A percentile compares a stretch with the other conserved stretches of the same genome.
Evolutionary conservation across 805 yeast genomes (phyloP).

Genomic region (Hanseniaspora pseudoguilliermondii): DNA sequence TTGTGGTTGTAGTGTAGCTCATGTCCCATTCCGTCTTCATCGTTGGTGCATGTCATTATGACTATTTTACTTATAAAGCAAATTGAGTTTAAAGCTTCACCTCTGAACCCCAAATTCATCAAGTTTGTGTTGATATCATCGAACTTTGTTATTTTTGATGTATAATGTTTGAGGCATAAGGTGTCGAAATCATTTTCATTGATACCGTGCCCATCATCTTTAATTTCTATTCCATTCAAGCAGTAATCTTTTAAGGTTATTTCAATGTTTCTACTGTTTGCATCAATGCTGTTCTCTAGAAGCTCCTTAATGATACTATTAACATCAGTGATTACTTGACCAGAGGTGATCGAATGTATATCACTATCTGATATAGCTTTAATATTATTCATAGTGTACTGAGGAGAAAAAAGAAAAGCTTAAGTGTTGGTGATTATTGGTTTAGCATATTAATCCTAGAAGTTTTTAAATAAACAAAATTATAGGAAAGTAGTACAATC

Average conservation of each 20-base stretch:
- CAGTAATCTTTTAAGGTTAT: slow-evolving; percentile 62
- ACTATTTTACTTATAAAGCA: slow-evolving; percentile 37
- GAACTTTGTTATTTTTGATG: slow-evolving; percentile 50
- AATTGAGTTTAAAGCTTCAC: slow-evolving; percentile 66
- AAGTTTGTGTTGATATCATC: slow-evolving; percentile 35
- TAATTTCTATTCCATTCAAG: slow-evolving; percentile 50
- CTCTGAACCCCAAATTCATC: slow-evolving; percentile 59
- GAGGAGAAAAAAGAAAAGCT: no score
- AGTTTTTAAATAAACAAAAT: no score
- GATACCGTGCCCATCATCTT: slow-evolving; percentile 62
- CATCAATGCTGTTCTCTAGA: slow-evolving; percentile 79
- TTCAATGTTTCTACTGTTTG: slow-evolving; percentile 55
- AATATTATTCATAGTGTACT: slow-evolving; percentile 15
- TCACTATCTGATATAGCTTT: slow-evolving; percentile 37
- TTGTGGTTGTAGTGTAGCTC: slow-evolving; percentile 39
- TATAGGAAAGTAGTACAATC: background rate
- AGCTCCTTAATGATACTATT: slow-evolving; percentile 71
- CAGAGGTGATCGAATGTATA: slow-evolving; percentile 70
- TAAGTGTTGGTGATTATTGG: background rate
- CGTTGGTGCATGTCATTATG: slow-evolving; percentile 40
- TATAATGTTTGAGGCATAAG: slow-evolving; percentile 50
- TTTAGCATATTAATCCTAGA: no score
- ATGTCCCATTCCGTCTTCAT: slow-evolving; percentile 44
- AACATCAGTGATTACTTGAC: slow-evolving; percentile 80
- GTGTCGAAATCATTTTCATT: slow-evolving; percentile 36